Evolutionary conservation across 257 asterid genomes (phyloP).

Genomic region (Gentiana straminea): DNA sequence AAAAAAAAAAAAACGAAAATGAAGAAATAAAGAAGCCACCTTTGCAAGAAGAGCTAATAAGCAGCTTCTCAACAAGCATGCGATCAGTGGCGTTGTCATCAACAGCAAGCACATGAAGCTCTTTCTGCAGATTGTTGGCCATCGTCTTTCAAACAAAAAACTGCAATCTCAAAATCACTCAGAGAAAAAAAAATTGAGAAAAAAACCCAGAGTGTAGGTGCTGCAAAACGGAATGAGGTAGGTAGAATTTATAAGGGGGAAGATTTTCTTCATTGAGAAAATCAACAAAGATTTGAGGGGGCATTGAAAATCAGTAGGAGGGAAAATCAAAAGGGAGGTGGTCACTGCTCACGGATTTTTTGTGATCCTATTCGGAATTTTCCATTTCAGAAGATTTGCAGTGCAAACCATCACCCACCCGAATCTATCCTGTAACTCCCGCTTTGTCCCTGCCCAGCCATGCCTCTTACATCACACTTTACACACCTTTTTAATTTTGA

Average conservation of each 20-base stretch:
- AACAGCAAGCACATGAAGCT: constrained; percentile 56
- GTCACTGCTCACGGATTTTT: constrained; percentile 29
- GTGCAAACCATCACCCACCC: constrained; percentile 2
- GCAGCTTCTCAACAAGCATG: constrained; percentile 44
- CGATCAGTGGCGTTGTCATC: constrained; percentile 58
- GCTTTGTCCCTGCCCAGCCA: neutral
- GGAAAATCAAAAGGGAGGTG: constrained; percentile 12
- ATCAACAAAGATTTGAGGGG: constrained; percentile 11
- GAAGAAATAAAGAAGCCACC: constrained; percentile 20
- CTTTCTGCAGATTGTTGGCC: constrained; percentile 14
- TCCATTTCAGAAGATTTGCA: constrained; percentile 18
- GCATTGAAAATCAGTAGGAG: constrained; percentile 10
- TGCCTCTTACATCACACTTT: too few relatives aligned
- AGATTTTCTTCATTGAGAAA: constrained; percentile 10
- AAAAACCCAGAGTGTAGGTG: constrained; percentile 5
- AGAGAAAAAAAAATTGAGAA: neutral
- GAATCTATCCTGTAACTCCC: constrained; percentile 1
- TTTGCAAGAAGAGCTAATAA: constrained; percentile 53
- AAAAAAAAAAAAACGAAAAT: too few relatives aligned
- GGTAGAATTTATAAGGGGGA: constrained; percentile 25
- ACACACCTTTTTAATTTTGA: too few relatives aligned
- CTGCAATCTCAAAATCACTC: neutral
- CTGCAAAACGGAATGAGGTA: neutral
- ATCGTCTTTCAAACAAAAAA: neutral
- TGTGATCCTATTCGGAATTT: constrained; percentile 27